These are phyloP conservation scores for Sanghuangporus weigelae DNA, from an alignment of 1,284 basidiomycete species.

Conservation along the genomic window DNA sequence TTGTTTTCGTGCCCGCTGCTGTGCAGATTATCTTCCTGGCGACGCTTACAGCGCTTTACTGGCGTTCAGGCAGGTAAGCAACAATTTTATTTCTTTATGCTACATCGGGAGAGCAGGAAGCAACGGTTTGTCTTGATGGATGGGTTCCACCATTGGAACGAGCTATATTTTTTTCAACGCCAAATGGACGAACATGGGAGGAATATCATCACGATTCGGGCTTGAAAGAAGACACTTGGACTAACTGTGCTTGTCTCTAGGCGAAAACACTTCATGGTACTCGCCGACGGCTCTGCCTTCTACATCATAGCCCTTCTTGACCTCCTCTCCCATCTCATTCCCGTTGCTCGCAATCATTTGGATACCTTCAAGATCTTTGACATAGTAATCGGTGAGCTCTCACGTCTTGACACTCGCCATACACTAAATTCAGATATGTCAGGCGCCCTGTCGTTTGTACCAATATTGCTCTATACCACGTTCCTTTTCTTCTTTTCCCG, in stretches of 20 bases:
- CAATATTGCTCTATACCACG: constrained; percentile 49
- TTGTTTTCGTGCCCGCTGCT: constrained; percentile 56
- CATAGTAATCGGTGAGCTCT: constrained; percentile 39
- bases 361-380: constrained; percentile 36
- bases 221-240: neutral
- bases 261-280: constrained; percentile 54
- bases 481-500: constrained; percentile 50
- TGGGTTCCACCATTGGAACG: neutral
- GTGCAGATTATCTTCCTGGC: constrained; percentile 57
- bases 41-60: constrained; percentile 44
- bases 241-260: neutral
- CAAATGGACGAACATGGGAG: neutral
- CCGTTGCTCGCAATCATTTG: constrained; percentile 40
- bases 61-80: constrained; percentile 51
- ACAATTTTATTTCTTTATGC: constrained; percentile 6
- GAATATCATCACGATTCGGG: neutral
- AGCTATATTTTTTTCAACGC: neutral
- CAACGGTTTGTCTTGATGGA: neutral
- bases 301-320: constrained; percentile 56
- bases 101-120: neutral
- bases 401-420: neutral
- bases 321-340: constrained; percentile 49
- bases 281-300: constrained; percentile 56
- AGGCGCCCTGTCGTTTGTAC: constrained; percentile 53
- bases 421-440: constrained; percentile 17